Evolutionary conservation across 2,329 filamentous ascomycete genomes (phyloP).

Genomic region (Trichoderma endophyticum): DNA sequence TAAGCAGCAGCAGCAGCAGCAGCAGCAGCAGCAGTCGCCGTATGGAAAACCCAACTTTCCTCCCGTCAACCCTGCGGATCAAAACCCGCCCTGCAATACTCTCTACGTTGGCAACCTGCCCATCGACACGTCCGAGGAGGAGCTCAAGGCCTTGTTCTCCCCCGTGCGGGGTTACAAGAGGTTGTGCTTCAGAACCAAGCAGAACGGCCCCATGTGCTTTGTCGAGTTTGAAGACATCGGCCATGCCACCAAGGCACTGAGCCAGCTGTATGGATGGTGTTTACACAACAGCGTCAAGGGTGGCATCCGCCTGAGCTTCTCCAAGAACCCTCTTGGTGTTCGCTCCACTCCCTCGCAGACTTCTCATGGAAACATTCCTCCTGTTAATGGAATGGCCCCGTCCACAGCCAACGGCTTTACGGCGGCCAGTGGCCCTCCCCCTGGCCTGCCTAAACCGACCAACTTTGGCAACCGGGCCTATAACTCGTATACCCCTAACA

Average conservation of each 20-base stretch:
- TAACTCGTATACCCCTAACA: background rate
- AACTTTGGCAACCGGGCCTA: conserved; percentile 51
- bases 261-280: conserved; percentile 82
- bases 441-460: conserved; percentile 73
- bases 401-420: conserved; percentile 56
- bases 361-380: conserved; percentile 43
- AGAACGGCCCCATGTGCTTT: conserved; percentile 97
- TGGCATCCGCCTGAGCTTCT: conserved; percentile 92
- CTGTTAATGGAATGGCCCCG: conserved; percentile 60
- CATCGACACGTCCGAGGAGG: conserved; percentile 88
- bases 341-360: conserved; percentile 55
- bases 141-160: conserved; percentile 89
- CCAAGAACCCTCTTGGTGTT: conserved; percentile 93
- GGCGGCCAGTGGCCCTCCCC: conserved; percentile 72
- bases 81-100: conserved; percentile 97
- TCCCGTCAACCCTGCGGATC: conserved; percentile 87
- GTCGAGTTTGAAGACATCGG: conserved; percentile 95
- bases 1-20: conserved; percentile 25
- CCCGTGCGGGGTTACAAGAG: conserved; percentile 94
- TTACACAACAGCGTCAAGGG: conserved; percentile 92
- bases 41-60: conserved; percentile 65
- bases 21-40: conserved; percentile 42
- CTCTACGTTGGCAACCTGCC: conserved; percentile 97
- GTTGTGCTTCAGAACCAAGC: conserved; percentile 90
- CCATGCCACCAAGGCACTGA: conserved; percentile 85